Conservation (phyloP, 805 yeast species). For the Myxozyma kluyveri region DNA sequence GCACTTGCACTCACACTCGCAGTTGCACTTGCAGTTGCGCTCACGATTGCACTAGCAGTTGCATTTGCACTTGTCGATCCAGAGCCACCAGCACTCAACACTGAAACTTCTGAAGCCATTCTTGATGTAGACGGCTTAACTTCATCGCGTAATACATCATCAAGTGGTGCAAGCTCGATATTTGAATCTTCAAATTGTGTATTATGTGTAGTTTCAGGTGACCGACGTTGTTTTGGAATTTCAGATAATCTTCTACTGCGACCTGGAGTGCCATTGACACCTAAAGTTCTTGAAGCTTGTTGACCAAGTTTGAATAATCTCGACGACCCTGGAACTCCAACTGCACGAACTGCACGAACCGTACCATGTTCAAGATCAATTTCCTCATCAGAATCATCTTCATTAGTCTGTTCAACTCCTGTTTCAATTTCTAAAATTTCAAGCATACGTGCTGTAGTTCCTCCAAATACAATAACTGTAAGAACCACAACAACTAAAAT, state of each 20-base stretch:
- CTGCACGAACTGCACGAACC: background rate
- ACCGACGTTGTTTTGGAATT: constrained; percentile 5
- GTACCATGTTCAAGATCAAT: constrained; percentile 2
- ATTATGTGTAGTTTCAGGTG: constrained; percentile 2
- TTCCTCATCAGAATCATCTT: constrained; percentile 35
- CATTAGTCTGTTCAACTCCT: constrained; percentile 82
- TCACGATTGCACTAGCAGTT: constrained; percentile 5
- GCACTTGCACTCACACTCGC: constrained; percentile 5
- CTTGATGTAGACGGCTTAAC: too few species aligned
- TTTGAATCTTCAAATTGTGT: background rate
- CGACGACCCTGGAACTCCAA: background rate
- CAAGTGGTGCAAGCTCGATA: too few species aligned
- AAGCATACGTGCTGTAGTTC: constrained; percentile 97
- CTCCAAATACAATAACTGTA: constrained; percentile 95
- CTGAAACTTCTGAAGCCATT: background rate
- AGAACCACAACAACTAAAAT: constrained; percentile 96
- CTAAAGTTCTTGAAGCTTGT: background rate
- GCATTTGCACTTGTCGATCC: background rate
- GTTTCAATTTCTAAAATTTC: constrained; percentile 90
- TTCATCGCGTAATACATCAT: too few species aligned
- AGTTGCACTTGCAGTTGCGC: constrained; percentile 20
- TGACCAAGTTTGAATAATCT: background rate
- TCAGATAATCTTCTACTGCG: background rate
- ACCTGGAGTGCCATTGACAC: background rate
- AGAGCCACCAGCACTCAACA: background rate